Conservation (phyloP, 257 asterid species). For the Verbena officinalis region DNA sequence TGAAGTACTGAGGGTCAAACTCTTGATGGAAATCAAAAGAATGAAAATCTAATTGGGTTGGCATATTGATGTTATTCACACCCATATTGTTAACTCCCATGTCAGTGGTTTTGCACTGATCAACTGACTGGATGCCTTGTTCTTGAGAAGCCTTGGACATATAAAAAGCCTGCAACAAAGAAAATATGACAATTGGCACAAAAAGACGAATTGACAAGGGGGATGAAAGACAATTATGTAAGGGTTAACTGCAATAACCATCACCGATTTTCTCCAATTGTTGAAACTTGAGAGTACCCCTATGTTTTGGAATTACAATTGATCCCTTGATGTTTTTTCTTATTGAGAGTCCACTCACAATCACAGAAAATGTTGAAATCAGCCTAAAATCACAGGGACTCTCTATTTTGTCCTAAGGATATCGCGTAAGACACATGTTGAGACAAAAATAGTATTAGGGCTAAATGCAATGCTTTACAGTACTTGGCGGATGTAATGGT, state of each 20-base stretch:
- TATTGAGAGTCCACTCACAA: background rate
- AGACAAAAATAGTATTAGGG: background rate
- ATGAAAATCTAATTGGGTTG: slow-evolving; percentile 56
- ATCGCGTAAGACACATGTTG: background rate
- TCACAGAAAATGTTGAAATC: background rate
- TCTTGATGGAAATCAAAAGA: slow-evolving; percentile 61
- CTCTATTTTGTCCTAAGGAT: too few species aligned
- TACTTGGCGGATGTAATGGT: too few species aligned
- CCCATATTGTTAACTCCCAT: slow-evolving; percentile 55
- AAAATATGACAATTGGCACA: slow-evolving; percentile 10
- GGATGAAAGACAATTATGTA: background rate
- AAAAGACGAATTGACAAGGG: background rate
- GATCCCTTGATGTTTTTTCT: background rate
- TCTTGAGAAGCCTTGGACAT: slow-evolving; percentile 54
- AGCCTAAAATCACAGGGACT: background rate
- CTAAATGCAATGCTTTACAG: too few species aligned
- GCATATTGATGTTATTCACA: slow-evolving; percentile 44
- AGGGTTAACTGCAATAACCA: background rate
- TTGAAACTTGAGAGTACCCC: background rate
- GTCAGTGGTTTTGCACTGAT: slow-evolving; percentile 56
- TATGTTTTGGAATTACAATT: slow-evolving; percentile 5
- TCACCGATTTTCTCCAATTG: background rate
- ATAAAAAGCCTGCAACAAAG: slow-evolving; percentile 53
- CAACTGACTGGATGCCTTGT: slow-evolving; percentile 57
- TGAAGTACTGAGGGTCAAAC: slow-evolving; percentile 62